These are phyloP conservation scores for Saccharomycopsis fibuligera DNA, from an alignment of 805 yeast genomes.

Conservation along the genomic window DNA sequence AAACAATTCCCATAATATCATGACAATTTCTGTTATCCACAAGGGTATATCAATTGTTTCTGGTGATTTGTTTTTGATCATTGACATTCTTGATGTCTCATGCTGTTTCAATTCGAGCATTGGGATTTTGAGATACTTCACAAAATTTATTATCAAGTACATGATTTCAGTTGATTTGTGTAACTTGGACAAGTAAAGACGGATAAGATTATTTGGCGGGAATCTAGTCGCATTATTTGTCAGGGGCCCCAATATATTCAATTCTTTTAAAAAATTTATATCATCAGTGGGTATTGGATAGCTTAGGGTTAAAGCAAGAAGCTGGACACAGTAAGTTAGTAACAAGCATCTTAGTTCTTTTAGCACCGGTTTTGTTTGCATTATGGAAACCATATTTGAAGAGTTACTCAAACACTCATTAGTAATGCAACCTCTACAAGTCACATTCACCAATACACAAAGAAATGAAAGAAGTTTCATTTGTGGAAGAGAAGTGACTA, in stretches of 20 bases:
- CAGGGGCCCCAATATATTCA: conserved; percentile 25
- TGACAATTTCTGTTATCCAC: conserved; percentile 53
- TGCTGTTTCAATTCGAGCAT: conserved; percentile 32
- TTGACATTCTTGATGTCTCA: conserved; percentile 18
- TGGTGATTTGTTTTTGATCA: conserved; percentile 1
- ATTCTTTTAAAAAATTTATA: conserved; percentile 30
- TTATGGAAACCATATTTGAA: neutral
- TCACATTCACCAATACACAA: conserved; percentile 64
- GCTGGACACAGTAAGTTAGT: conserved; percentile 52
- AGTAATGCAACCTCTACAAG: conserved; percentile 44
- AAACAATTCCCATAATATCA: conserved; percentile 68
- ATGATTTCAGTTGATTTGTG: conserved; percentile 49
- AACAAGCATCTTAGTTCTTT: conserved; percentile 38
- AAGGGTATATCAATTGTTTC: conserved; percentile 19
- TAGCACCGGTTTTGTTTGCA: conserved; percentile 24
- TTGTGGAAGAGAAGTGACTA: conserved; percentile 46
- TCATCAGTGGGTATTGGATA: conserved; percentile 57
- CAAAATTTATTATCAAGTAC: conserved; percentile 41
- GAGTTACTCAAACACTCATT: conserved; percentile 13
- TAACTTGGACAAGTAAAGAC: conserved; percentile 47
- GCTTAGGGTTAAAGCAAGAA: conserved; percentile 52
- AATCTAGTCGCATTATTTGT: conserved; percentile 23
- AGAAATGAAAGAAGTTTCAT: conserved; percentile 44
- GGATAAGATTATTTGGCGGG: conserved; percentile 38
- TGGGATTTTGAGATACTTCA: conserved; percentile 43